These are phyloP conservation scores for Cyberlindnera amylophila DNA, from an alignment of 805 yeast species.

Conservation along the genomic window DNA sequence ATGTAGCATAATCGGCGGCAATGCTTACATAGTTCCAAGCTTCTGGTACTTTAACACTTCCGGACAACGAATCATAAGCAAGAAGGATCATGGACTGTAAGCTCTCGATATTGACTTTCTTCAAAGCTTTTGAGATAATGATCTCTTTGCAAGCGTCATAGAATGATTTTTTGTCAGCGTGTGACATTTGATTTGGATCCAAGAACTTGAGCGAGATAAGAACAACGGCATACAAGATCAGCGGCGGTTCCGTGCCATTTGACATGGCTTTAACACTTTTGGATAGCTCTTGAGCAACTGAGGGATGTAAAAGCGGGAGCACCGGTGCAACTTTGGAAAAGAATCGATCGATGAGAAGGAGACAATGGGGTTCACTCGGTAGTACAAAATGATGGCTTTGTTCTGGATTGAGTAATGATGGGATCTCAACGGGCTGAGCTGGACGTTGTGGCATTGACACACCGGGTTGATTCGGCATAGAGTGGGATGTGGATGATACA, in stretches of 20 bases:
- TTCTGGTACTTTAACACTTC: conserved; percentile 25
- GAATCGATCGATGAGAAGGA: conserved; percentile 19
- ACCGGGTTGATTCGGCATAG: too few relatives aligned
- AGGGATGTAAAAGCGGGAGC: conserved; percentile 24
- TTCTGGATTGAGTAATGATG: conserved; percentile 19
- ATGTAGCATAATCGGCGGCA: conserved; percentile 25
- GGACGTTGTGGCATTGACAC: not conserved
- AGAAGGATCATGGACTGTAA: conserved; percentile 21
- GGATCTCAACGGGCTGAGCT: conserved; percentile 15
- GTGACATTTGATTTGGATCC: conserved; percentile 18
- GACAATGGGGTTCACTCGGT: conserved; percentile 16
- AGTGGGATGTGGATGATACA: not conserved
- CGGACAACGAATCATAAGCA: conserved; percentile 24
- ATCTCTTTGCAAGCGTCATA: conserved; percentile 21
- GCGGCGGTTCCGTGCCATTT: conserved; percentile 17
- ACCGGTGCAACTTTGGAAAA: conserved; percentile 20
- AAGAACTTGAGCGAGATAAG: conserved; percentile 22
- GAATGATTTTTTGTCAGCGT: conserved; percentile 6
- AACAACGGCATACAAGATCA: conserved; percentile 18
- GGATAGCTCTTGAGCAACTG: conserved; percentile 11
- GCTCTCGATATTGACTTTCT: conserved; percentile 21
- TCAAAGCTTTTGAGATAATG: conserved; percentile 20
- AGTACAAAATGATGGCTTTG: conserved; percentile 3
- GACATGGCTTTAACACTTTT: conserved; percentile 6
- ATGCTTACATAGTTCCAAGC: conserved; percentile 27